Base-by-base conservation (phyloP, 2,329 filamentous ascomycete species). In the Aureobasidium sp. region DNA sequence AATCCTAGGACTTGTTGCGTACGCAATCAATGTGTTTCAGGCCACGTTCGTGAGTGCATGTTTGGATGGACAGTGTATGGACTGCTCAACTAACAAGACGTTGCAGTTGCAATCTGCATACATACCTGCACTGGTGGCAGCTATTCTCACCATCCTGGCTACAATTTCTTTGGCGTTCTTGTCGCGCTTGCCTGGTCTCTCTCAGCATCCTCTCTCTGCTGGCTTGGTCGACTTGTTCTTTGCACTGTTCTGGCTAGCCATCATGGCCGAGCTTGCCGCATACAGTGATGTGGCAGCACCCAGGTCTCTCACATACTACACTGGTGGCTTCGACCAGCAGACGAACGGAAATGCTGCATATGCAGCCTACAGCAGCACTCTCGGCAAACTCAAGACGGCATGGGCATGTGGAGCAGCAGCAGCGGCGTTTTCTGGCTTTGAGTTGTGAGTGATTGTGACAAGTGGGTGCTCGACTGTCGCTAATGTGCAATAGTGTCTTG, bases 321-420 rank as follows among this genome's bases (percentile, higher is more conserved):
- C 47, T 2, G 57, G 57, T 4, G 25, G 31, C 13, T 8, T 37
- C 6, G 27, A 4, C 17, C 15, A 45, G 10, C 57, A 43, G 21
- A n/a, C 29, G 5, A 35, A 37, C 15, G 29, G 42, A 2, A 38
- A 38, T 25, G 47, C 50, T n/a, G 50, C 21, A 3, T 21, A 43
- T 13, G 33, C 17, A 10, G 37, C 19, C 3, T 42, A 60, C 31
- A 43, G 10, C 8, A 31, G 21, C n/a, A 37, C 58, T 4, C 7
- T 54, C 2, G 19, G 11, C 10, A 37, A 9, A 27, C 31, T 60
- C 47, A 60, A 29, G 38, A 46, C 38, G 13, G 58, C 33, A 19
- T 60, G 58, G 49, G 49, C 58, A 17, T 60, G 58, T 43, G 58
- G 49, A 35, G 58, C 58, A 29, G 58, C 58, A 0, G 58, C 47